Base-by-base conservation (phyloP, 73 alveolate species). In the Tetrahymena thermophila region DNA sequence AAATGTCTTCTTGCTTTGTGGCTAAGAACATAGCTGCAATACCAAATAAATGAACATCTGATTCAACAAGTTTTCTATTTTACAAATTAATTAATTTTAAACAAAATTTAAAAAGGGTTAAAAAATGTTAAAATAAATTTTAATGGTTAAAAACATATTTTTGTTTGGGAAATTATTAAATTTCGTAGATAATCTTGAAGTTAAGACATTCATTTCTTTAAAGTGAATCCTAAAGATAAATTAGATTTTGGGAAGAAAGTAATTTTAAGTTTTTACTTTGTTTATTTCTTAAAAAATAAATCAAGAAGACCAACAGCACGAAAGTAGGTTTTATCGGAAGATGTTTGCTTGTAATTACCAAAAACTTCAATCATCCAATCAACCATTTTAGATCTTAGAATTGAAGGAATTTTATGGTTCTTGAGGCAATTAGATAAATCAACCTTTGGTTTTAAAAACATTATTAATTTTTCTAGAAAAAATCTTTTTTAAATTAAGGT, bases 311-410 rank as follows among this genome's bases (percentile, higher is more conserved):
- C 96, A 17, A 98, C 99, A 40, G 99, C 98, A 25, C 97, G 85
- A 97, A 97, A 98, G 94, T 96, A 98, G 34, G 99, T 97, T 44
- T 96, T 97, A 89, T 96, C 96, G 71, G 99, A 94, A 10, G 96
- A 85, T 10, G 95, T 85, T 40, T 50, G 35, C 16, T 94, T 94
- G 93, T 96, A 98, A 0, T 98, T 94, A 95, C 97, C 96, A 44
- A 97, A 94, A 35, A 98, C 98, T 97, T 98, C 99, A n/a, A 98
- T 95, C 99, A 98, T 98, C 99, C 99, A 98, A 97, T 98, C 99
- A n/a, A 98, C 97, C 99, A 98, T 98, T 95, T 96, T 98, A 8
- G 99, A 97, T 97, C 99, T 95, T 43, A 94, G 94, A 1, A 85
- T 85, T 31, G 96, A 89, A 34, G 96, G 85, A 0, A 98, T 96